A percentile compares a stretch with the other conserved stretches of the same genome.
phyloP scores from a whole-genome alignment of 225 moss, liverwort and hornwort genomes.

The Marchantia polymorpha region DNA sequence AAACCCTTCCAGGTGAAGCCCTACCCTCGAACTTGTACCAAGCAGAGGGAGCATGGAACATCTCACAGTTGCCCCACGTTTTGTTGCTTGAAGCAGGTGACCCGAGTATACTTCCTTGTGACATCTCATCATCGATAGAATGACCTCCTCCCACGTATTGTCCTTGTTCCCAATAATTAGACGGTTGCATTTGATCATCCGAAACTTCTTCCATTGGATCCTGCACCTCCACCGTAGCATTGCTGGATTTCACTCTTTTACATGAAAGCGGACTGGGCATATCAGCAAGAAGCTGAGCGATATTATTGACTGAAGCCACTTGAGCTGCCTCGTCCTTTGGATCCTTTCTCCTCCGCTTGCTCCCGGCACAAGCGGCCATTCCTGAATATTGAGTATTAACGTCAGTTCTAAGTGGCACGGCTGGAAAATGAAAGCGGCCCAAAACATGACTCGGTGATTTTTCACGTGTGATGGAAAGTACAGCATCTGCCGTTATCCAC shows the following conservation, averaged over 20 bases:
- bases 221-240: constrained; percentile 39
- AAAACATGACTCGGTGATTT: background rate
- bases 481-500: too few species aligned
- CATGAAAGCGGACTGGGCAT: constrained; percentile 72
- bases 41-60: constrained; percentile 51
- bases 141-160: constrained; percentile 26
- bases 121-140: constrained; percentile 54
- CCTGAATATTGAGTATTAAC: constrained; percentile 35
- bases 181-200: constrained; percentile 43
- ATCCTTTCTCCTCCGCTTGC: constrained; percentile 90
- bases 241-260: constrained; percentile 60
- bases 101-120: constrained; percentile 52
- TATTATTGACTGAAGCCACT: constrained; percentile 87
- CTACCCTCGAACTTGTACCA: constrained; percentile 33
- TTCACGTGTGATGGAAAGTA: too few species aligned
- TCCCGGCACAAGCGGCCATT: constrained; percentile 90
- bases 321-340: constrained; percentile 83
- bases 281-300: constrained; percentile 84
- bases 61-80: constrained; percentile 31
- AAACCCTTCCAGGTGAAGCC: constrained; percentile 13
- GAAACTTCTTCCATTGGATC: constrained; percentile 78
- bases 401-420: background rate
- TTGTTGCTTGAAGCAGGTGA: constrained; percentile 24
- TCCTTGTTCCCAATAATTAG: constrained; percentile 48
- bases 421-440: background rate